Percentiles rank a stretch among this genome's conserved stretches.
Evolutionary conservation across 129 eudicot species (phyloP).

Genomic region (Arctium minus): DNA sequence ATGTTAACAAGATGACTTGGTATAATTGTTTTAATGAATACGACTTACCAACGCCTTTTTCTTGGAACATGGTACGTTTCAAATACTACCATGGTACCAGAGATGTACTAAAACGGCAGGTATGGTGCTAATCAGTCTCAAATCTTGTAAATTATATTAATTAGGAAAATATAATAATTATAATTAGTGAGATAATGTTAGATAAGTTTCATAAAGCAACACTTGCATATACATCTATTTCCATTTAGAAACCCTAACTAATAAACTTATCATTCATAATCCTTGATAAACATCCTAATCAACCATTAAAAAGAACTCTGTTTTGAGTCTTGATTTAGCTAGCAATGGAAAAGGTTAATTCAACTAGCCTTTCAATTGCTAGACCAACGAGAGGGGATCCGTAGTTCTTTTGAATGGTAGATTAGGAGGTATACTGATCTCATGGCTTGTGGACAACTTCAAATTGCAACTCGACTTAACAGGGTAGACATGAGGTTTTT

Average conservation of each 20-base stretch:
- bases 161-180: not conserved
- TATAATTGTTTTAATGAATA: not conserved
- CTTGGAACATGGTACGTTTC: not conserved
- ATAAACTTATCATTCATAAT: too few species aligned
- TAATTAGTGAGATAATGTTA: not conserved
- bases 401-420: not conserved
- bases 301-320: not conserved
- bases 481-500: not conserved
- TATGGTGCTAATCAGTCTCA: not conserved
- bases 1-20: not conserved
- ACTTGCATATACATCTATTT: not conserved
- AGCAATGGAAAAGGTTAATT: too few species aligned
- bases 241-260: not conserved
- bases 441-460: not conserved
- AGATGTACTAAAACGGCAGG: too few species aligned
- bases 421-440: not conserved
- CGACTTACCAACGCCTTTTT: not conserved
- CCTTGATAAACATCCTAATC: not conserved
- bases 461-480: not conserved
- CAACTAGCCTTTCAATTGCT: too few species aligned
- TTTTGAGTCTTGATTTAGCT: too few species aligned
- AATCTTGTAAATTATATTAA: not conserved
- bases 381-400: not conserved
- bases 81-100: too few species aligned
- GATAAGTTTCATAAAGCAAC: not conserved